Base-by-base conservation (phyloP, 306 rosid genomes). In the Gastrolobium villosum region DNA sequence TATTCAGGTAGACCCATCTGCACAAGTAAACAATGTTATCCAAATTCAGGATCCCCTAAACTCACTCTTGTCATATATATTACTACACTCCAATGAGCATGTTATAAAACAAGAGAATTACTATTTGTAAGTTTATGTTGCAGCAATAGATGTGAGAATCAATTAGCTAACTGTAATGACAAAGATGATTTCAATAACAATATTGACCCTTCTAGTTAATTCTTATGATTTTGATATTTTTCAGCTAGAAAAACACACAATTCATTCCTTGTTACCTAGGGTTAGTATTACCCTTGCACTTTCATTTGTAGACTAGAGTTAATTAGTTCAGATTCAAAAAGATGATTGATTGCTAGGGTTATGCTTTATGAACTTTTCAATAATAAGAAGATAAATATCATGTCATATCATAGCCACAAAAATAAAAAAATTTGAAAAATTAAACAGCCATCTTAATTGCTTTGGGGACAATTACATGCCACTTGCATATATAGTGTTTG, bases 1-100 rank as follows among this genome's bases (percentile, higher is more conserved):
- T 85, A 81, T 77, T 91, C 96, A 26, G 91, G 85, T 53, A 84
- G 83, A 39, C 94, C 94, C 93, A 91, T 88, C 99, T 95, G 87
- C 54, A 84, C 7, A 65, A 54, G 34, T 63, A 83, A 67, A 64
- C 60, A 69, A 75, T 45, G 54, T 45, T 76, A 68, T 69, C 79
- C 75, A 83, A 80, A 66, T 77, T 83, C 53, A 77, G 77, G 35
- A 70, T 59, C 76, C 65, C 65, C 61, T 66, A 82, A 52, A 52
- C 54, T 72, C 72, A 57, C 10, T 54, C 36, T 53, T 9, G 30
- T 35, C 48, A 72, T 45, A 9, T 62, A 53, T 14, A 69, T 15
- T n/a, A 55, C 53, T 11, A 72, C n/a, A 40, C 40, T 40, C 3
- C 13, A 13, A 65, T 14, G 32, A 45, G 1, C 56, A 70, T 60